Conservation (phyloP, 2,329 filamentous ascomycete species). For the Ampelomyces quisqualis region DNA sequence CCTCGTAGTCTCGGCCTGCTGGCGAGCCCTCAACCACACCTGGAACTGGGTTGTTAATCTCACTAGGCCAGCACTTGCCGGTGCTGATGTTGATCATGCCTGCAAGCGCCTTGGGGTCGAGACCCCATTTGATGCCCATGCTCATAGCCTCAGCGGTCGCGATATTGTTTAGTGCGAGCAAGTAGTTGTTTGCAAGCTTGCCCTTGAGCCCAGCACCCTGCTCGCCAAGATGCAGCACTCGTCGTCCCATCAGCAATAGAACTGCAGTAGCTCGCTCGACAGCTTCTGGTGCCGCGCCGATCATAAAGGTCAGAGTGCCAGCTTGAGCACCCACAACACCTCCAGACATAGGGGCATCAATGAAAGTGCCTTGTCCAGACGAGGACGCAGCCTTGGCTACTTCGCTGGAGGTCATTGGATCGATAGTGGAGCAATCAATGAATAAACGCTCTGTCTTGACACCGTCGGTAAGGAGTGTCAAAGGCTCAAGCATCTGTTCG, state of each 20-base stretch:
- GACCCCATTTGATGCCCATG: conserved; percentile 63
- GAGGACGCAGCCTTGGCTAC: conserved; percentile 71
- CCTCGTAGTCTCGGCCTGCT: conserved; percentile 67
- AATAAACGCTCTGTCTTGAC: conserved; percentile 68
- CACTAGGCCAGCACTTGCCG: conserved; percentile 93
- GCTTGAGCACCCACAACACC: conserved; percentile 88
- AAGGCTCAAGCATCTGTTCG: conserved; percentile 67
- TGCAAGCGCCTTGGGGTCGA: conserved; percentile 68
- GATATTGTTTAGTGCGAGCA: conserved; percentile 90
- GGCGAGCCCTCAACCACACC: conserved; percentile 78
- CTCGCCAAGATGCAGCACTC: conserved; percentile 79
- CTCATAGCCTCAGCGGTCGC: conserved; percentile 68
- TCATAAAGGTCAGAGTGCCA: conserved; percentile 93
- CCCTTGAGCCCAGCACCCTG: conserved; percentile 85
- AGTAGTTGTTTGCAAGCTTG: conserved; percentile 96
- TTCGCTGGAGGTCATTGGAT: conserved; percentile 77
- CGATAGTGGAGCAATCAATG: conserved; percentile 96
- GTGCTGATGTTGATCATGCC: conserved; percentile 91
- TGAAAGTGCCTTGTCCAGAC: conserved; percentile 71
- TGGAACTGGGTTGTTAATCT: conserved; percentile 91
- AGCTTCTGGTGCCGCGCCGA: conserved; percentile 66
- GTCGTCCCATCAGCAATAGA: conserved; percentile 79
- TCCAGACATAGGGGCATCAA: conserved; percentile 96
- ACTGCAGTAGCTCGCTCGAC: conserved; percentile 67
- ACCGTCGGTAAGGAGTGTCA: conserved; percentile 52